Evolutionary conservation across 2,329 filamentous ascomycete genomes (phyloP).

Genomic region (Helicocarpus griseus): DNA sequence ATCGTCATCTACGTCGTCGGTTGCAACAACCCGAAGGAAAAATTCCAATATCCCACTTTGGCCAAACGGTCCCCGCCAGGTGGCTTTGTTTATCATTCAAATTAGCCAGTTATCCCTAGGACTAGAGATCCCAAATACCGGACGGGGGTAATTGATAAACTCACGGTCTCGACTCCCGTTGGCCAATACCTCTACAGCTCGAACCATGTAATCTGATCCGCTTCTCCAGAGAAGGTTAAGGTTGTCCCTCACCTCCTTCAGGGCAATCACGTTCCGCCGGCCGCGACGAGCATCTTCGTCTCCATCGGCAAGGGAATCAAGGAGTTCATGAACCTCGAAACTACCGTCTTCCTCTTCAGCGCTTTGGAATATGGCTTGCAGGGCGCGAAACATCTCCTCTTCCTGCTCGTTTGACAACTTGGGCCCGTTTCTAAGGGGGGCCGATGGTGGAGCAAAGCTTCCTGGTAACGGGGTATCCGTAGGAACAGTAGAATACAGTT

Average conservation of each 20-base stretch:
- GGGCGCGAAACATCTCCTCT: conserved; percentile 23
- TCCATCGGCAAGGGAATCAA: conserved; percentile 21
- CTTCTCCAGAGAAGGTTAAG: conserved; percentile 29
- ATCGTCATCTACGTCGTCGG: conserved; percentile 18
- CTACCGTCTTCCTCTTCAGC: conserved; percentile 15
- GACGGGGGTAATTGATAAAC: conserved; percentile 16
- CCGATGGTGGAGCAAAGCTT: conserved; percentile 10
- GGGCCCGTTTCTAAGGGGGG: conserved; percentile 12
- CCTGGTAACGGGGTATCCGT: background rate
- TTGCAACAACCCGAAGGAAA: conserved; percentile 30
- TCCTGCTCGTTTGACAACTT: conserved; percentile 21
- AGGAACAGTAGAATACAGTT: background rate
- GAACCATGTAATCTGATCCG: conserved; percentile 25
- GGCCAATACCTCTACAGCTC: conserved; percentile 30
- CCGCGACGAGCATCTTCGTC: conserved; percentile 18
- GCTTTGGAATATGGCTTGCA: conserved; percentile 23
- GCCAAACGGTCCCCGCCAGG: conserved; percentile 31
- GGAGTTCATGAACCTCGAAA: conserved; percentile 21
- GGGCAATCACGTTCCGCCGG: conserved; percentile 13
- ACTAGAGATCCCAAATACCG: background rate
- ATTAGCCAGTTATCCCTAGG: background rate
- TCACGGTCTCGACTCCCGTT: conserved; percentile 35
- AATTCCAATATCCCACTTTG: conserved; percentile 32
- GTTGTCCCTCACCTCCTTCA: conserved; percentile 21
- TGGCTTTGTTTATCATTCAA: conserved; percentile 20